Conservation (phyloP, 2,329 filamentous ascomycete species). For the Whalleya microplaca region DNA sequence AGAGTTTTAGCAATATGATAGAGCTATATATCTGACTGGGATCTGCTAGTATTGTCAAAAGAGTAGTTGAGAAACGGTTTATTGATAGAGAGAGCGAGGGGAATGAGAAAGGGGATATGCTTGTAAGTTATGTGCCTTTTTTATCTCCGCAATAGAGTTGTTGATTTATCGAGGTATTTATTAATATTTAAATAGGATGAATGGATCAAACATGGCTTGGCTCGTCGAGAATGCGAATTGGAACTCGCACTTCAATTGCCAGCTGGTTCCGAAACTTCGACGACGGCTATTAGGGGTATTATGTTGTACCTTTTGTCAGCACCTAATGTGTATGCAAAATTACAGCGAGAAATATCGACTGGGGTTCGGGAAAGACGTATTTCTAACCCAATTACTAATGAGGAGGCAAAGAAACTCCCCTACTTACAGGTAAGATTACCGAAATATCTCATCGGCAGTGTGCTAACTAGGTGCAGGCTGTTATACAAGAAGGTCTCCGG, state of each 20-base stretch:
- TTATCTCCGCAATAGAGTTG: background rate
- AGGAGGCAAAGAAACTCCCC: slow-evolving; percentile 28
- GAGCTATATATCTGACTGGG: slow-evolving; percentile 1
- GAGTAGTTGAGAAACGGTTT: slow-evolving; percentile 26
- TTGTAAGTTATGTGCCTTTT: slow-evolving; percentile 20
- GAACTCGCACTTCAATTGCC: slow-evolving; percentile 31
- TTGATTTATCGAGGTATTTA: background rate
- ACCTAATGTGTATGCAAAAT: slow-evolving; percentile 22
- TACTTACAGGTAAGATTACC: slow-evolving; percentile 29
- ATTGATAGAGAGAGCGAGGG: background rate
- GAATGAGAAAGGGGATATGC: slow-evolving; percentile 19
- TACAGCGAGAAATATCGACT: slow-evolving; percentile 24
- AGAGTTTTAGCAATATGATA: background rate
- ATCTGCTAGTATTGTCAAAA: slow-evolving; percentile 21
- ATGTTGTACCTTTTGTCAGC: slow-evolving; percentile 27
- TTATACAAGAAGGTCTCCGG: slow-evolving; percentile 32
- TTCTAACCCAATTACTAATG: slow-evolving; percentile 29
- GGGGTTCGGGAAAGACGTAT: slow-evolving; percentile 24
- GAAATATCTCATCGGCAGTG: background rate
- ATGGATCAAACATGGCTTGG: slow-evolving; percentile 31
- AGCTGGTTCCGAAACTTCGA: slow-evolving; percentile 30
- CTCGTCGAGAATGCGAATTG: slow-evolving; percentile 30
- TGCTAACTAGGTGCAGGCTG: slow-evolving; percentile 19
- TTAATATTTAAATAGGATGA: slow-evolving; percentile 22
- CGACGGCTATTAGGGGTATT: slow-evolving; percentile 26